Conservation (phyloP, 179 eudicot genomes). For the Drosera spatulata region DNA sequence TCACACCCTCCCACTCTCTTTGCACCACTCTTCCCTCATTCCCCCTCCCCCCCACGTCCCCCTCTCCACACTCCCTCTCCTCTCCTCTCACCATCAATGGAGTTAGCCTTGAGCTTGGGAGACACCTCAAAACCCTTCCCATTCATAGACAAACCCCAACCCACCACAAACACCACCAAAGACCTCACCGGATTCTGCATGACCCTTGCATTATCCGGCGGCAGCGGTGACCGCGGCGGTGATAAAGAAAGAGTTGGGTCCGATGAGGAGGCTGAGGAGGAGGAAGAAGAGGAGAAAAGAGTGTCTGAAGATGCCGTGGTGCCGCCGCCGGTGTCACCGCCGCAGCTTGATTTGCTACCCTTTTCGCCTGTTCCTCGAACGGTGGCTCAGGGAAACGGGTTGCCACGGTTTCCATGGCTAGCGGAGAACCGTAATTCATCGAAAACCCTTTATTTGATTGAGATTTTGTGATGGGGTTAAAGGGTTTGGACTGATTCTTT, state of each 20-base stretch:
- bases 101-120: conserved; percentile 66
- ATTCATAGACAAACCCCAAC: conserved; percentile 8
- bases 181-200: conserved; percentile 2
- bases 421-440: conserved; percentile 43
- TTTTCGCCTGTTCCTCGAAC: conserved; percentile 40
- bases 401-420: conserved; percentile 53
- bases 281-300: conserved; percentile 10
- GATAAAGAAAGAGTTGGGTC: conserved; percentile 8
- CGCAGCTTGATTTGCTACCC: conserved; percentile 63
- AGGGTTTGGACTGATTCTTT: conserved; percentile 11
- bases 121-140: conserved; percentile 22
- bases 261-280: conserved; percentile 7
- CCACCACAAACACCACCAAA: neutral
- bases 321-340: conserved; percentile 12
- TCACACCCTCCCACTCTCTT: conserved; percentile 5
- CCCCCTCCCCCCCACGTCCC: neutral
- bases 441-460: conserved; percentile 31
- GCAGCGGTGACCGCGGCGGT: conserved; percentile 6
- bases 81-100: conserved; percentile 22
- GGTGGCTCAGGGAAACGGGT: conserved; percentile 38
- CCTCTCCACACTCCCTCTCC: conserved; percentile 11
- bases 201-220: neutral
- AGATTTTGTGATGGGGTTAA: neutral
- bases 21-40: neutral
- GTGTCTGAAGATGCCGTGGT: conserved; percentile 17